Evolutionary conservation across 2,329 filamentous ascomycete species (phyloP), one percentile per base, ranked within the genome.

Genomic region (Fusarium irregulare): DNA sequence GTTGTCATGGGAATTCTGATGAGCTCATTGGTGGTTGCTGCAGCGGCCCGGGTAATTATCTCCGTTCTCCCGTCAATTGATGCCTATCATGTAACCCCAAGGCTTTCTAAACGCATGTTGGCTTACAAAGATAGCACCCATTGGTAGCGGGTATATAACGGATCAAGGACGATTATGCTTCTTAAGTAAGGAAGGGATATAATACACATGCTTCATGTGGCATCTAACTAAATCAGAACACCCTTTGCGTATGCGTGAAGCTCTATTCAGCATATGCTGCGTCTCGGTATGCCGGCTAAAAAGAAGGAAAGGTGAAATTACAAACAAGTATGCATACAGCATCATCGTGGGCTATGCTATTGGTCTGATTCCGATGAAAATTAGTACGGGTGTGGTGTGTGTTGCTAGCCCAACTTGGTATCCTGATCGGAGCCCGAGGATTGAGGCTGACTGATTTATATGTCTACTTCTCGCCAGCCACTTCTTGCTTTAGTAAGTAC

Each of bases 301-400:
- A 2, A 11, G 47, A 50, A 34, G 4, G 2, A 14, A 13, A n/a
- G 3, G 6, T n/a, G 11, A n/a, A 25, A n/a, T 11, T 6, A 25
- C 30, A 12, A 11, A 50, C 9, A 0, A 0, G 13, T 4, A 10
- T 25, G 21, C 30, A 50, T 25, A 18, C 4, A 9, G n/a, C 16
- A 50, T 25, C 4, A 10, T 7, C 5, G 1, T 6, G 12, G 7
- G 2, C 7, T 10, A 10, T 14, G 8, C 11, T 18, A 37, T 37
- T n/a, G 21, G 21, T 11, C 10, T 37, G 34, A n/a, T 4, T 10
- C 34, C 34, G 18, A n/a, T 37, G 18, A n/a, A 9, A 12, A n/a
- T 37, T 9, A 37, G 34, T n/a, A 7, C 11, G 18, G 34, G 34
- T n/a, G 34, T 37, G 18, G 34, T 37, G 18, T n/a, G 34, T 37